Evolutionary conservation across 345 rosid species (phyloP), one percentile per base, ranked within the genome.

Genomic region (Melastoma malabathricum): DNA sequence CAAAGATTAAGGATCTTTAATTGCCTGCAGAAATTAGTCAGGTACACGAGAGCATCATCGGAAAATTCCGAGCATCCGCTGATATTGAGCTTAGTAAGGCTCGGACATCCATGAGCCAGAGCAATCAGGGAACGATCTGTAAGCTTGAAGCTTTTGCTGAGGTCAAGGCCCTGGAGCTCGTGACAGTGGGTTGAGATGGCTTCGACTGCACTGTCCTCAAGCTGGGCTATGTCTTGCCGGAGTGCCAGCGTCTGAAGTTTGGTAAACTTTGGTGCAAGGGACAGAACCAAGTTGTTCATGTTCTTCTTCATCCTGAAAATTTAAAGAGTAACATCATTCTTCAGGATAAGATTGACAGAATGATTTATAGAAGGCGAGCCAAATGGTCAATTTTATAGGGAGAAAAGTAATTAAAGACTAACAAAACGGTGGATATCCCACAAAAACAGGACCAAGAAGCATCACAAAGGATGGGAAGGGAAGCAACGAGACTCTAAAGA

Each of bases 81-180:
- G 56, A 92, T 82, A 77, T 83, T 92, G 70, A 92, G 97, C 61
- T 75, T 92, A 5, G 72, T 60, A 25, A 92, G 97, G 61, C 77
- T 62, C 17, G 84, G 90, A 31, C 94, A 87, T 52, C 98, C 97
- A 52, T 61, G 84, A 61, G 97, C 95, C 58, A 87, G 60, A 0
- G 84, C 82, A 69, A 67, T 64, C 41, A 92, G 71, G 29, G 97
- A 79, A 51, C 52, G 57, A 56, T 84, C 97, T 16, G 72, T 74
- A 18, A 92, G 95, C 66, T 67, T 92, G 66, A 83, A 84, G 79
- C 98, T 92, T 75, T 84, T 92, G 74, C 98, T 92, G 29, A 92
- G 88, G 63, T 92, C 98, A 64, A 92, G 80, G 51, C 79, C 93
- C 72, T 68, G 84, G 65, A 92, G 64, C 60, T 87, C 95, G 64